Percentiles rank a stretch among this genome's conserved stretches.
phyloP scores from a whole-genome alignment of 176 grass and related monocot genomes.

The Thinopyrum elongatum region DNA sequence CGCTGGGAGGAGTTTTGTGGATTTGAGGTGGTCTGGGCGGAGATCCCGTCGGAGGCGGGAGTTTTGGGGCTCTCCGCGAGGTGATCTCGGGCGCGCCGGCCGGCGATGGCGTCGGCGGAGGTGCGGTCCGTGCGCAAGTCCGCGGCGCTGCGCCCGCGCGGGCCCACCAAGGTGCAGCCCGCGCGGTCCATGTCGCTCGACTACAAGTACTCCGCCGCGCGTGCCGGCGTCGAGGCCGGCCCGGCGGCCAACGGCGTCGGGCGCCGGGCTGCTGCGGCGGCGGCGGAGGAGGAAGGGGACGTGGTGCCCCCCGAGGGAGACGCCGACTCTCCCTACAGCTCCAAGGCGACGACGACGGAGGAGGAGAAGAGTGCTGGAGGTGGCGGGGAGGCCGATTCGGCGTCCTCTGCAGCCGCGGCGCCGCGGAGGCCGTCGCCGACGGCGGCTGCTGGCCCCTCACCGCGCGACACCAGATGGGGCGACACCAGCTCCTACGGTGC shows the following conservation, averaged over 20 bases:
- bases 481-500: constrained; percentile 85
- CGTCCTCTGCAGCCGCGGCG: background rate
- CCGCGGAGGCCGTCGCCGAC: constrained; percentile 25
- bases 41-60: constrained; percentile 31
- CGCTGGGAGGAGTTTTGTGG: background rate
- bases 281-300: constrained; percentile 25
- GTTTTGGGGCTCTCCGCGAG: background rate
- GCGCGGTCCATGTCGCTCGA: constrained; percentile 65
- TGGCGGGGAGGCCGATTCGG: constrained; percentile 37
- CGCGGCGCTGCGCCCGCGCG: constrained; percentile 47
- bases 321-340: constrained; percentile 71
- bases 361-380: constrained; percentile 27
- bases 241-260: constrained; percentile 25
- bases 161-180: constrained; percentile 50
- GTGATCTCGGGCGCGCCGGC: constrained; percentile 11
- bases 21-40: constrained; percentile 31
- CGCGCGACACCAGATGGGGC: constrained; percentile 55
- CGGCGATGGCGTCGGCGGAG: constrained; percentile 75
- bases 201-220: constrained; percentile 40
- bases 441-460: constrained; percentile 34
- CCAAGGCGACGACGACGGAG: constrained; percentile 39
- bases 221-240: background rate
- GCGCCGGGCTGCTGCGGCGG: background rate
- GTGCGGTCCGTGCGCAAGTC: constrained; percentile 64
- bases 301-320: constrained; percentile 34